A percentile compares a stretch with the other conserved stretches of the same genome.
These are phyloP conservation scores for Cryptococcus sp. DNA, from an alignment of 1,284 basidiomycete species.

Conservation along the genomic window DNA sequence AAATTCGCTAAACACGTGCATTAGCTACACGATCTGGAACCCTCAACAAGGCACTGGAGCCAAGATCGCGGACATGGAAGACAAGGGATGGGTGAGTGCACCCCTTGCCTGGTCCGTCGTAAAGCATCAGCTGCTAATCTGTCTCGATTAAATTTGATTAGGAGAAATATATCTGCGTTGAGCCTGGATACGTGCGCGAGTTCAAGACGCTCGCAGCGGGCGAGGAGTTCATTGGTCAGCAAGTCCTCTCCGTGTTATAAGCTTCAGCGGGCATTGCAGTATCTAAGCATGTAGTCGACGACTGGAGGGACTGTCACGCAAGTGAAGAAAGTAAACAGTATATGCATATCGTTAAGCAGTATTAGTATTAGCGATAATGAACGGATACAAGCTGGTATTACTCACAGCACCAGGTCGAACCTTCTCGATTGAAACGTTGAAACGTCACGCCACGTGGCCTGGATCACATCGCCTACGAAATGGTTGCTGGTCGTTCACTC, in stretches of 20 bases:
- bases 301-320: no score
- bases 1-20: background rate
- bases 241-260: slow-evolving; percentile 58
- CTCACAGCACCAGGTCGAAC: background rate
- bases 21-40: slow-evolving; percentile 68
- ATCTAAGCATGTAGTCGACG: no score
- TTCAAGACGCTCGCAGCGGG: slow-evolving; percentile 60
- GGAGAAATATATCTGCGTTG: slow-evolving; percentile 79
- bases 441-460: background rate
- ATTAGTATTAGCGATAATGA: background rate
- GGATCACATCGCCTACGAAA: background rate
- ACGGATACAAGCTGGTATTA: background rate
- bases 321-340: background rate
- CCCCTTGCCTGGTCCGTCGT: background rate
- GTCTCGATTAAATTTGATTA: slow-evolving; percentile 38
- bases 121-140: background rate
- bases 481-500: no score
- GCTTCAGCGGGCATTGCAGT: background rate
- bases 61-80: slow-evolving; percentile 81
- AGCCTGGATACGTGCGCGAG: slow-evolving; percentile 72
- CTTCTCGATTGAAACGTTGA: background rate
- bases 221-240: slow-evolving; percentile 71
- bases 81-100: slow-evolving; percentile 71
- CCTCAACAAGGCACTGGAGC: slow-evolving; percentile 67
- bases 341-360: slow-evolving; percentile 2